Evolutionary conservation across 306 rosid genomes (phyloP).

Genomic region (Dryas octopetala): DNA sequence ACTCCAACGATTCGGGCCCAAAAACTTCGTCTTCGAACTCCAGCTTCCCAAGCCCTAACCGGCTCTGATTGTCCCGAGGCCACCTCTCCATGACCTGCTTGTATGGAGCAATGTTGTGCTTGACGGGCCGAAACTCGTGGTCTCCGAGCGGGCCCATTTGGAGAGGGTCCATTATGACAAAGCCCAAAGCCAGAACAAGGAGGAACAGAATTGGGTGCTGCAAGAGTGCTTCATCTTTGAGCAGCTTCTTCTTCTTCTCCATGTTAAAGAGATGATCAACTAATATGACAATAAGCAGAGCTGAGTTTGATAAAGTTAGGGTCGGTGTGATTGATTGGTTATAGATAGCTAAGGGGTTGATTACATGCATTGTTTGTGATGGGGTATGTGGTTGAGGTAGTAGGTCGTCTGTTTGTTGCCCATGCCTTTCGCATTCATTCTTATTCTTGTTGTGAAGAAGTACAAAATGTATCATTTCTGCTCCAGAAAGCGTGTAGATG

Average conservation of each 20-base stretch:
- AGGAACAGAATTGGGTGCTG: slow-evolving; percentile 67
- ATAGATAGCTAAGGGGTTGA: neutral
- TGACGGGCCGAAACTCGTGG: slow-evolving; percentile 71
- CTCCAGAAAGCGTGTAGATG: neutral
- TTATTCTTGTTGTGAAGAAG: neutral
- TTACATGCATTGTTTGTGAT: slow-evolving; percentile 6
- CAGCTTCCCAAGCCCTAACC: slow-evolving; percentile 57
- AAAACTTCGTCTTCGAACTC: slow-evolving; percentile 68
- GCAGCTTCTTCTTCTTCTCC: slow-evolving; percentile 61
- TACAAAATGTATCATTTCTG: no score
- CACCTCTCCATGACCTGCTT: slow-evolving; percentile 70
- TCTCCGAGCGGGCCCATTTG: slow-evolving; percentile 65
- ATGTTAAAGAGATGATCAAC: slow-evolving; percentile 20
- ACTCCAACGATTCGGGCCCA: slow-evolving; percentile 92
- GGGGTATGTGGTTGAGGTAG: neutral
- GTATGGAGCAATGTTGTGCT: slow-evolving; percentile 78
- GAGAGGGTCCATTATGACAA: slow-evolving; percentile 85
- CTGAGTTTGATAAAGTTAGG: neutral
- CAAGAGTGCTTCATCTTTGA: slow-evolving; percentile 57
- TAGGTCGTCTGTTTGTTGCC: slow-evolving; percentile 7
- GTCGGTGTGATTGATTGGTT: neutral
- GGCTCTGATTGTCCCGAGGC: slow-evolving; percentile 81
- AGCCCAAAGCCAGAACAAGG: slow-evolving; percentile 53
- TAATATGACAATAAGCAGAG: no score
- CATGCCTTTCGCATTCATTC: neutral